phyloP scores from a whole-genome alignment of 805 yeast species.

The Metahyphopichia silvanorum region DNA sequence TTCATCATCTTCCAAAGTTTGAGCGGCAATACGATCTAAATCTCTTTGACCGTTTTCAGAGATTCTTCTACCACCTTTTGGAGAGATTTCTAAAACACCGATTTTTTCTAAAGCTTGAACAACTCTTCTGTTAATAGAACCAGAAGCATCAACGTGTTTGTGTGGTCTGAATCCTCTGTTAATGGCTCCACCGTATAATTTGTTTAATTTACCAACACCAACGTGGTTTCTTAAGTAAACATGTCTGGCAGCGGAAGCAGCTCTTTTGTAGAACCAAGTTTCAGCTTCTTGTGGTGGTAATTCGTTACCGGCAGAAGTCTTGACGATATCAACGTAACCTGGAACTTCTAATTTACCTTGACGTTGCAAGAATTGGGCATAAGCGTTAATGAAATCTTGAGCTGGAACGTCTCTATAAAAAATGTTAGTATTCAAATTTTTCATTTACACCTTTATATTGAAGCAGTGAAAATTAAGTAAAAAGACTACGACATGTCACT shows the following conservation, averaged over 20 bases:
- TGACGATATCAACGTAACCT: slow-evolving; percentile 99
- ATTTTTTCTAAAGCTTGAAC: slow-evolving; percentile 97
- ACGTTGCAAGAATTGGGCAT: slow-evolving; percentile 99
- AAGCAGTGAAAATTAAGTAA: no score
- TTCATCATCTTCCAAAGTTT: slow-evolving; percentile 89
- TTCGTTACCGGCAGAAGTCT: slow-evolving; percentile 98
- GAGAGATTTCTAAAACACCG: slow-evolving; percentile 93
- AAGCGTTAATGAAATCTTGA: slow-evolving; percentile 99
- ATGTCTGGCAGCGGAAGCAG: slow-evolving; percentile 99
- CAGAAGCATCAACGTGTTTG: slow-evolving; percentile 98
- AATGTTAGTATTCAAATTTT: slow-evolving; percentile 29
- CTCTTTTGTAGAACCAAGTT: slow-evolving; percentile 99
- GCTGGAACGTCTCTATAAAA: slow-evolving; percentile 99
- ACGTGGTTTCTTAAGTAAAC: slow-evolving; percentile 98
- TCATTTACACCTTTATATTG: no score
- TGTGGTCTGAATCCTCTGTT: slow-evolving; percentile 99
- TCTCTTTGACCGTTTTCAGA: slow-evolving; percentile 99
- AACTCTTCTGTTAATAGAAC: slow-evolving; percentile 98
- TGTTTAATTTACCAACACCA: slow-evolving; percentile 99
- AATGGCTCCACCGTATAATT: slow-evolving; percentile 97
- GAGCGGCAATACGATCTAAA: slow-evolving; percentile 99
- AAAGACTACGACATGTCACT: no score
- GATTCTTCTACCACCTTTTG: slow-evolving; percentile 99
- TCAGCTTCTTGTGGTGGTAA: slow-evolving; percentile 99
- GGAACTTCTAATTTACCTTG: slow-evolving; percentile 99